phyloP scores from a whole-genome alignment of 2,329 filamentous ascomycete species.

The Aureobasidium uvarum region DNA sequence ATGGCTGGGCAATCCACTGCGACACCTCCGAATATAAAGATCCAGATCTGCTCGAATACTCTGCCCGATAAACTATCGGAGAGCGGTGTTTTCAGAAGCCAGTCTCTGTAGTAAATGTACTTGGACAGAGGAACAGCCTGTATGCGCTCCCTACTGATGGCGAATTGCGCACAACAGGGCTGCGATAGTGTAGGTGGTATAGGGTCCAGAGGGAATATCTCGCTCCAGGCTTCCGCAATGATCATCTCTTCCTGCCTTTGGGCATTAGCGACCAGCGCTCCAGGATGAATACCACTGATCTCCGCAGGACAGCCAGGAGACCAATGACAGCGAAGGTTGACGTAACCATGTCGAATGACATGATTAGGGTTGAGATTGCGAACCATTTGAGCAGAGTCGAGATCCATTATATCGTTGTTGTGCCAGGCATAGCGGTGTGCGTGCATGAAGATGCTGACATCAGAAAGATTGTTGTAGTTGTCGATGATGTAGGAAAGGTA shows the following conservation, averaged over 20 bases:
- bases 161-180: constrained; percentile 65
- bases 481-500: constrained; percentile 63
- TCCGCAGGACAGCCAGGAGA: constrained; percentile 56
- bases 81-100: constrained; percentile 58
- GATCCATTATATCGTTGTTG: constrained; percentile 52
- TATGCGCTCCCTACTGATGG: constrained; percentile 58
- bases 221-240: constrained; percentile 47
- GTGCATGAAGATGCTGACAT: constrained; percentile 62
- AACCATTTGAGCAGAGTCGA: constrained; percentile 48
- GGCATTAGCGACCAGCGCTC: constrained; percentile 38
- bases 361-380: constrained; percentile 46
- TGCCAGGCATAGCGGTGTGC: constrained; percentile 59
- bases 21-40: constrained; percentile 58
- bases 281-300: constrained; percentile 46
- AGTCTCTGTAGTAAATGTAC: constrained; percentile 59
- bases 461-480: constrained; percentile 59
- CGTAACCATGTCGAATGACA: constrained; percentile 52
- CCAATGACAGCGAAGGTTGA: constrained; percentile 58
- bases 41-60: constrained; percentile 65
- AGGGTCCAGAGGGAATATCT: constrained; percentile 50
- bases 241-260: constrained; percentile 48
- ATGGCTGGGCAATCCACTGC: constrained; percentile 53
- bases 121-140: constrained; percentile 52
- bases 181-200: constrained; percentile 55
- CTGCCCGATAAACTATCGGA: constrained; percentile 57